phyloP scores from a whole-genome alignment of 2,329 filamentous ascomycete genomes.

The Fusarium albosuccineum region DNA sequence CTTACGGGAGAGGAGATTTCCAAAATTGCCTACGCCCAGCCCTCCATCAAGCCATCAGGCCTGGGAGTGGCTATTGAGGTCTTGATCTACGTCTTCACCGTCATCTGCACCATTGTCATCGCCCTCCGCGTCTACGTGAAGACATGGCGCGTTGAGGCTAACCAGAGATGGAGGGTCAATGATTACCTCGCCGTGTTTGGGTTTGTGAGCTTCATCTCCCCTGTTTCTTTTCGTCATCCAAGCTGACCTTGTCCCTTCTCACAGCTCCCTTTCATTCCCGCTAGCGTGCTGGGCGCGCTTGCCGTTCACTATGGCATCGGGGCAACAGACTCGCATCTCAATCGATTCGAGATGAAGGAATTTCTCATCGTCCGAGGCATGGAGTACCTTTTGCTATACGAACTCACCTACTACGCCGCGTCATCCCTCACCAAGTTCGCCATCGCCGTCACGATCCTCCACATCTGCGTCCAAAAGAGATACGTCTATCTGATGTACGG shows the following conservation, averaged over 20 bases:
- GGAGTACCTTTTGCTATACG: slow-evolving; percentile 28
- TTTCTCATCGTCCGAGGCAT: slow-evolving; percentile 24
- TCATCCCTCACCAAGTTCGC: slow-evolving; percentile 30
- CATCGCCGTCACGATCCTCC: slow-evolving; percentile 30
- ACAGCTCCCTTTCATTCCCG: slow-evolving; percentile 23
- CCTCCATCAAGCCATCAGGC: slow-evolving; percentile 12
- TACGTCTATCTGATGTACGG: slow-evolving; percentile 30
- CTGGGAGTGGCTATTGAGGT: slow-evolving; percentile 17
- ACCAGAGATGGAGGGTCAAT: slow-evolving; percentile 25
- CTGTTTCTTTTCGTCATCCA: not conserved
- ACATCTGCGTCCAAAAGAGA: slow-evolving; percentile 27
- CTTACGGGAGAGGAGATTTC: slow-evolving; percentile 22
- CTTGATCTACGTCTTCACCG: slow-evolving; percentile 19
- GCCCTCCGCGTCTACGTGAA: slow-evolving; percentile 15
- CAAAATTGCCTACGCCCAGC: slow-evolving; percentile 16
- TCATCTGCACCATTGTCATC: slow-evolving; percentile 9
- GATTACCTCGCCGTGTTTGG: slow-evolving; percentile 26
- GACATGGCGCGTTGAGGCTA: not conserved
- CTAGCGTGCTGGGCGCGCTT: slow-evolving; percentile 20
- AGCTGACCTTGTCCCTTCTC: rapidly evolving
- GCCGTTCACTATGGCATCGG: slow-evolving; percentile 27
- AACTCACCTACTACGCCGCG: slow-evolving; percentile 26
- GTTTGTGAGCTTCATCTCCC: slow-evolving; percentile 23
- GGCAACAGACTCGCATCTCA: slow-evolving; percentile 15
- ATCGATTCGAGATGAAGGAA: slow-evolving; percentile 7